Conservation (phyloP, 345 rosid species). For the Mercurialis annua region DNA sequence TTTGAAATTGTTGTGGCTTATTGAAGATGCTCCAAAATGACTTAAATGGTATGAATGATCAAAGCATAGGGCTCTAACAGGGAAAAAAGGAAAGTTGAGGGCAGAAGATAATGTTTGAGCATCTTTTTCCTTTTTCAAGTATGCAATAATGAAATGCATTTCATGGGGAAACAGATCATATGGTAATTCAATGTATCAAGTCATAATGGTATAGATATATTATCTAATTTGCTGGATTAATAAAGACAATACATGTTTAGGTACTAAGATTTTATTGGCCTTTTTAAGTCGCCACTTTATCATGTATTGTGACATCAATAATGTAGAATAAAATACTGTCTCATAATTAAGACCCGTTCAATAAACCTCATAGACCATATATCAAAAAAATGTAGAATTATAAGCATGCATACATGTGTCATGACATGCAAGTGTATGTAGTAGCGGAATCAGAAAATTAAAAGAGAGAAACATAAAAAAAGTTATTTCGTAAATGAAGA, state of each 20-base stretch:
- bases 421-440: too few species aligned
- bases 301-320: too few species aligned
- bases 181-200: slow-evolving; percentile 1
- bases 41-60: slow-evolving; percentile 3
- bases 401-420: not conserved
- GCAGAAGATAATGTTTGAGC: not conserved
- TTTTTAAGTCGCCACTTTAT: not conserved
- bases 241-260: slow-evolving; percentile 16
- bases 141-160: slow-evolving; percentile 3
- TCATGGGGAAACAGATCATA: not conserved
- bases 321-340: too few species aligned
- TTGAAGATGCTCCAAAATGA: slow-evolving; percentile 27
- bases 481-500: too few species aligned
- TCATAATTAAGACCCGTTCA: too few species aligned
- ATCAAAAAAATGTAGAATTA: not conserved
- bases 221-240: slow-evolving; percentile 1
- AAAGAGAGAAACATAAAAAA: too few species aligned
- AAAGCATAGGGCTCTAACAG: slow-evolving; percentile 1
- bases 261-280: not conserved
- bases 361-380: too few species aligned
- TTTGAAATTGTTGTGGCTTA: slow-evolving; percentile 19
- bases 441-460: too few species aligned
- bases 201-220: too few species aligned
- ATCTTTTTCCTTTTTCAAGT: not conserved
- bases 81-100: not conserved